phyloP scores from a whole-genome alignment of 1,139 yeast species.

The Schwanniomyces etchellsii region DNA sequence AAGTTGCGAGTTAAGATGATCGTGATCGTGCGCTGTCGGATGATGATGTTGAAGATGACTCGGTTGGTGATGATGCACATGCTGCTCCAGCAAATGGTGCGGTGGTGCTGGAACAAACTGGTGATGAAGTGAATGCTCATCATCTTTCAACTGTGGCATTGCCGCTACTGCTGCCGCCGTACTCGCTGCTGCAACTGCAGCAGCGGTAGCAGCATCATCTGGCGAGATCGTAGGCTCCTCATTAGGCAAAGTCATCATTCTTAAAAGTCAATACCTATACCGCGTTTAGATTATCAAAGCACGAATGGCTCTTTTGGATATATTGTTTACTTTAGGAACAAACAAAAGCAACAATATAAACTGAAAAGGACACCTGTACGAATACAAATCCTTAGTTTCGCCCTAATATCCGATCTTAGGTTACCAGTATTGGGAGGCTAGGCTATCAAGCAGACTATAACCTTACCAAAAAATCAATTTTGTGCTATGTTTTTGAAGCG shows the following conservation, averaged over 20 bases:
- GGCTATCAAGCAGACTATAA: too few species aligned
- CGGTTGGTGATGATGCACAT: conserved; percentile 10
- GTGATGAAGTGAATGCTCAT: conserved; percentile 16
- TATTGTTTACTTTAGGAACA: neutral
- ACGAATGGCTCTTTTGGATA: neutral
- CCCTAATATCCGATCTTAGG: too few species aligned
- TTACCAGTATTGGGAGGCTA: too few species aligned
- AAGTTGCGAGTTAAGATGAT: conserved; percentile 18
- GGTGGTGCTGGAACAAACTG: conserved; percentile 14
- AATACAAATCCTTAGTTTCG: neutral
- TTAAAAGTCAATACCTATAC: conserved; percentile 5
- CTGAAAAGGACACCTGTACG: neutral
- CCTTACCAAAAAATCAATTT: conserved; percentile 9
- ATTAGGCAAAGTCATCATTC: conserved; percentile 21
- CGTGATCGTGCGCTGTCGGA: conserved; percentile 13
- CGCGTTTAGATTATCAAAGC: conserved; percentile 1
- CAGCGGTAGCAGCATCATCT: conserved; percentile 24
- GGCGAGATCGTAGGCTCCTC: conserved; percentile 20
- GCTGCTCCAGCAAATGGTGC: conserved; percentile 10
- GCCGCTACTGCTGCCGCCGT: conserved; percentile 11
- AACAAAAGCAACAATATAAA: neutral
- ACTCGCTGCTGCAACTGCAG: conserved; percentile 23
- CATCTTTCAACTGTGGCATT: conserved; percentile 10
- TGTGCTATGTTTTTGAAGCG: conserved; percentile 11
- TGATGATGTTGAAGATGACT: conserved; percentile 11